Base-by-base conservation (phyloP, 805 yeast genomes). In the Lachancea meyersii region DNA sequence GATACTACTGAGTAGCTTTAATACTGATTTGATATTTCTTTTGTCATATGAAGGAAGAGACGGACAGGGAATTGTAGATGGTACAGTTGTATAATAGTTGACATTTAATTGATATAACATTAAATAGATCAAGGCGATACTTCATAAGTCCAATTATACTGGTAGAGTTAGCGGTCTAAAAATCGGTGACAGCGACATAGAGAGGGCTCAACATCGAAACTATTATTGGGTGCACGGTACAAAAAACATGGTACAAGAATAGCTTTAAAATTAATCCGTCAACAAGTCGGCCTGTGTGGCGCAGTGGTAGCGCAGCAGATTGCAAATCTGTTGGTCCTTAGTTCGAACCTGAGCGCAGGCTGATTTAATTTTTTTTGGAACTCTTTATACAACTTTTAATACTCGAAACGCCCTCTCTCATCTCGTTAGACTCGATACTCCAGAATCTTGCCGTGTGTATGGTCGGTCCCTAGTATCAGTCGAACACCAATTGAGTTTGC, bases 281-380 rank as follows among this genome's bases (percentile, higher is more conserved):
- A 19, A 7, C 14, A 17, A 31, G 20, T 16, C 27, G 21, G 82
- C 80, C 74, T 72, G 80, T 75, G 73, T 85, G 88, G 94, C 93
- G 88, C 89, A 85, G 93, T 80, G 93, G 95, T 84, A 85, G 91
- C 89, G 94, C 93, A 83, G 88, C 86, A 82, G 95, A 86, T 86
- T 86, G 94, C 95, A 86, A 85, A 84, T 86, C 95, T 83, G 85
- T 80, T 83, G 94, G 95, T 86, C 93, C 88, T 82, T 79, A 82
- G 95, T 86, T 86, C 95, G 80, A 86, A 65, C 80, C 95, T 82
- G 94, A 82, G 86, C 75, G 80, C 82, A 77, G 80, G 87, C 93
- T 82, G 48, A 40, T 48, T 57, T 66, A 10, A 4, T 26, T 26
- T 26, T 26, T 26, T 26, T n/a, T n/a, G n/a, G n/a, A n/a, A n/a